phyloP scores from a whole-genome alignment of 352 stramenopile species.

The Lagenidium giganteum region DNA sequence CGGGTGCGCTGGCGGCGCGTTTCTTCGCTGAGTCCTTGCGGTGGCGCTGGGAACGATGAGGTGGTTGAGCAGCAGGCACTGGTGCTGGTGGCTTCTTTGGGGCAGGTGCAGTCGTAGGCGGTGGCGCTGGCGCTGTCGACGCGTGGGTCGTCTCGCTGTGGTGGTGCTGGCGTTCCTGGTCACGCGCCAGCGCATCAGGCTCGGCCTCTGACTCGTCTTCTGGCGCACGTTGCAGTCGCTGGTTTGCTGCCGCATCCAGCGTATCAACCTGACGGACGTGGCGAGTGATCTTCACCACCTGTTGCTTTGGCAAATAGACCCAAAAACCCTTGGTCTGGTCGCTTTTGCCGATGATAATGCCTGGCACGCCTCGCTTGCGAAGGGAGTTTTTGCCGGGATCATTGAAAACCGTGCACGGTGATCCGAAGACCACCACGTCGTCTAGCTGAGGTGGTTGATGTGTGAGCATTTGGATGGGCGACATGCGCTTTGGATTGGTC shows the following conservation, averaged over 20 bases:
- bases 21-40: no score
- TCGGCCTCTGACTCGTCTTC: background rate
- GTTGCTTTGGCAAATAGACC: constrained; percentile 6
- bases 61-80: no score
- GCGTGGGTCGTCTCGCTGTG: no score
- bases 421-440: constrained; percentile 14
- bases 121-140: no score
- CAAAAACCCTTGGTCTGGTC: constrained; percentile 19
- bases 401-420: constrained; percentile 9
- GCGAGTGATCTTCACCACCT: constrained; percentile 8
- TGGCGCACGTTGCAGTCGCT: constrained; percentile 2
- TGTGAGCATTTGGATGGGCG: constrained; percentile 12
- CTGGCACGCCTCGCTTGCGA: background rate
- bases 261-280: constrained; percentile 12
- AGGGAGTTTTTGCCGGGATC: constrained; percentile 13
- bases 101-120: no score
- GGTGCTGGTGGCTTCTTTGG: no score
- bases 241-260: constrained; percentile 5
- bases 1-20: no score
- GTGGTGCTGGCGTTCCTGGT: no score
- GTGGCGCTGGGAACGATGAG: no score
- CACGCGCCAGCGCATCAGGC: constrained; percentile 4
- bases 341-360: constrained; percentile 14
- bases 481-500: constrained; percentile 4
- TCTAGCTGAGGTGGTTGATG: background rate